A percentile compares a stretch with the other conserved stretches of the same genome.
Conservation (phyloP, 2,329 filamentous ascomycete genomes). For the Nigrograna mackinnonii region DNA sequence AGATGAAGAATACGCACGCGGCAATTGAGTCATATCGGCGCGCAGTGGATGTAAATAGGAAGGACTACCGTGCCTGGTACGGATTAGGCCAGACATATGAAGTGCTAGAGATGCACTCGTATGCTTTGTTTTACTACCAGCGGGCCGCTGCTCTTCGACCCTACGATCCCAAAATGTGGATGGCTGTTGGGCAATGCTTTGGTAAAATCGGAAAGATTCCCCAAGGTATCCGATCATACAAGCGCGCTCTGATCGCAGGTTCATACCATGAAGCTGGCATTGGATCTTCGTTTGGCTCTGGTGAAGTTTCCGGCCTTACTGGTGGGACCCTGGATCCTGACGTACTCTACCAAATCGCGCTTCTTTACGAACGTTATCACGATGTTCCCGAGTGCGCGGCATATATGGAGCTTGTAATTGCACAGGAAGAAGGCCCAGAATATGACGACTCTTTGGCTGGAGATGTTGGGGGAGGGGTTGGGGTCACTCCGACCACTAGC, state of each 20-base stretch:
- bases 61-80: conserved; percentile 98
- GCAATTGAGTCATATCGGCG: conserved; percentile 96
- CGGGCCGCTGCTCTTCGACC: conserved; percentile 90
- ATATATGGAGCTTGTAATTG: conserved; percentile 95
- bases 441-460: conserved; percentile 38
- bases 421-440: conserved; percentile 78
- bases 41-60: conserved; percentile 92
- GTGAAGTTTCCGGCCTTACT: conserved; percentile 47
- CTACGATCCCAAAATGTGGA: conserved; percentile 99
- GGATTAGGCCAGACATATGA: conserved; percentile 96
- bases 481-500: conserved; percentile 88
- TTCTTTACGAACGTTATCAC: conserved; percentile 80
- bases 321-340: conserved; percentile 79
- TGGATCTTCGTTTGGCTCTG: conserved; percentile 50
- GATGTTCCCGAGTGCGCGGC: conserved; percentile 80
- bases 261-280: conserved; percentile 77
- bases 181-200: conserved; percentile 89
- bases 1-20: conserved; percentile 97
- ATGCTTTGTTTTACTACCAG: conserved; percentile 97
- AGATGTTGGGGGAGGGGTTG: conserved; percentile 64
- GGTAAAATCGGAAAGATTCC: conserved; percentile 83
- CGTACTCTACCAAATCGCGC: conserved; percentile 85
- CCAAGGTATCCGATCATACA: conserved; percentile 95
- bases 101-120: conserved; percentile 96
- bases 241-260: conserved; percentile 86